Percentiles rank a stretch among this genome's conserved stretches.
These are phyloP conservation scores for Trichoderma asperelloides DNA, from an alignment of 495 filamentous ascomycete species.

Conservation along the genomic window DNA sequence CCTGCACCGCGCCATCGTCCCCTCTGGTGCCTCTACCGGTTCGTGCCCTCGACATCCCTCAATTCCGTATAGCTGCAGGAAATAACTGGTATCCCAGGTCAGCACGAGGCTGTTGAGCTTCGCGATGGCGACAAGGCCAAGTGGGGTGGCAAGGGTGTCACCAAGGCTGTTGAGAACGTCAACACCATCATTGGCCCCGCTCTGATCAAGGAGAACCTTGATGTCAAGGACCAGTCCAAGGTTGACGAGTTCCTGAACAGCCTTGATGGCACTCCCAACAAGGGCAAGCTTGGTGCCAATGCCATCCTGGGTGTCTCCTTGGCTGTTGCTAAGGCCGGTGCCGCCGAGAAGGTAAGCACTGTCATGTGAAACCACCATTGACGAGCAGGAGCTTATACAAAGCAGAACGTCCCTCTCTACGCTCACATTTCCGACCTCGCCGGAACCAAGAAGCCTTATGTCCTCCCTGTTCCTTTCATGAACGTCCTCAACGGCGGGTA, in stretches of 20 bases:
- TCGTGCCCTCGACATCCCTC: constrained; percentile 24
- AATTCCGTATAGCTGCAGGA: constrained; percentile 8
- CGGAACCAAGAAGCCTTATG: constrained; percentile 99
- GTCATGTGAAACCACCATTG: not conserved
- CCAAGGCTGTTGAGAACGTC: constrained; percentile 92
- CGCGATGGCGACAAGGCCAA: constrained; percentile 96
- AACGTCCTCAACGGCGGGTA: constrained; percentile 97
- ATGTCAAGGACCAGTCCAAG: constrained; percentile 93
- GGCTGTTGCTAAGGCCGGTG: constrained; percentile 95
- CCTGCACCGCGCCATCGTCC: constrained; percentile 97
- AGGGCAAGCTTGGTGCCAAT: constrained; percentile 96
- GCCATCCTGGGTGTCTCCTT: constrained; percentile 95
- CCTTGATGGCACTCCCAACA: constrained; percentile 94
- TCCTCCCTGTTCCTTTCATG: constrained; percentile 98
- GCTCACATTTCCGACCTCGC: constrained; percentile 97
- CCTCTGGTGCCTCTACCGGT: constrained; percentile 96
- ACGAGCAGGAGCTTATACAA: constrained; percentile 10
- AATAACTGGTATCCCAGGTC: constrained; percentile 45
- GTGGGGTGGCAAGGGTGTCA: constrained; percentile 95
- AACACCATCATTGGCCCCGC: constrained; percentile 88
- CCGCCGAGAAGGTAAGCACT: constrained; percentile 77
- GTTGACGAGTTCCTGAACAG: constrained; percentile 92
- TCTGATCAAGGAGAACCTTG: constrained; percentile 83
- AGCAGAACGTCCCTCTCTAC: constrained; percentile 80
- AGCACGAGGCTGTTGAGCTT: constrained; percentile 97